Base-by-base conservation (phyloP, 345 rosid genomes). In the Physaria fendleri region DNA sequence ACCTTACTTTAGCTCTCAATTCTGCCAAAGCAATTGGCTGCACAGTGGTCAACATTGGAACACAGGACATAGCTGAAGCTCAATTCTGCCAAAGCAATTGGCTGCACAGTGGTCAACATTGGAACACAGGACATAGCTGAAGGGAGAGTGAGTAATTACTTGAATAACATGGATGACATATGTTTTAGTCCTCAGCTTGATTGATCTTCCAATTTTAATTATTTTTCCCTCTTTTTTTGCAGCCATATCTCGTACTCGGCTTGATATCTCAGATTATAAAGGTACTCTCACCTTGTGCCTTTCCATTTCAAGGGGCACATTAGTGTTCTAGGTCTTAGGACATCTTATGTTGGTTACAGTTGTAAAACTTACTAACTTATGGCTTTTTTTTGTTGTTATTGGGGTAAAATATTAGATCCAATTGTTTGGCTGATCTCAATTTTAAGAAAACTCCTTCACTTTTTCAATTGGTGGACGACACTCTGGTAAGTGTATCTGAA, bases 1-100 rank as follows among this genome's bases (percentile, higher is more conserved):
- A 90, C 63, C 85, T 87, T 59, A 34, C 96, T 90, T 25, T 81
- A 87, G n/a, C n/a, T 65, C 96, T 90, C 49, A 90, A 90, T 58
- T 90, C 97, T 62, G 94, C 96, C n/a, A 90, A 87, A 71, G 97
- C 97, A 37, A 90, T 90, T 55, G 96, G 96, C 24, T 90, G 96
- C 72, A 90, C 89, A 0, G 85, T 90, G 32, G 95, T 87, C 47
- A 90, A 90, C 58, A 90, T 90, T 41, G 97, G 97, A 32, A 67
- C 94, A 8, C 83, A 90, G 17, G 96, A 90, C 71, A 79, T 90
- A 65, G 79, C 71, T 56, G 85, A 83, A 83, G 97, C 96, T 90
- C 49, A 90, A 90, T 58, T 90, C 97, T 62, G 94, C 96, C n/a
- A 90, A 87, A 71, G 97, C 97, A 37, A 90, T 90, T 55, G 96